A percentile compares a stretch with the other conserved stretches of the same genome.
Evolutionary conservation across 2,329 filamentous ascomycete genomes (phyloP).

Genomic region (Epichloe scottii): DNA sequence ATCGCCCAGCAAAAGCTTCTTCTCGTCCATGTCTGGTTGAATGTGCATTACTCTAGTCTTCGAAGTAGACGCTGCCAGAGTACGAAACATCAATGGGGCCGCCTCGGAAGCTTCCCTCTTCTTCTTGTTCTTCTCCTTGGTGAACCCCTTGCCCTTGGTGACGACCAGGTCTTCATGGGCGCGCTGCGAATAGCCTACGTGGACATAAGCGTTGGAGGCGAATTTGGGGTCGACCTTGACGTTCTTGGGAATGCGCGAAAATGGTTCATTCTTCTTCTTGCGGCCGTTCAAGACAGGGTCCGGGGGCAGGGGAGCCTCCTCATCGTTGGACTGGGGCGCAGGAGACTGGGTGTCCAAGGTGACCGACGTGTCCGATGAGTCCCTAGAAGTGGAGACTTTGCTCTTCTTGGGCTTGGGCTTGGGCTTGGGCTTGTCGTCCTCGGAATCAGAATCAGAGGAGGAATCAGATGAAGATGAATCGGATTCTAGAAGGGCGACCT

Average conservation of each 20-base stretch:
- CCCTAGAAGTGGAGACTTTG: conserved; percentile 11
- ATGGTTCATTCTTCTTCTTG: conserved; percentile 53
- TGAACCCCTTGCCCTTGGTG: conserved; percentile 93
- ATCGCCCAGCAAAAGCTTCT: not conserved
- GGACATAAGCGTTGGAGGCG: conserved; percentile 66
- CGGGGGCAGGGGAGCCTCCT: conserved; percentile 39
- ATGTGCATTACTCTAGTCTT: conserved; percentile 46
- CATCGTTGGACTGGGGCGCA: conserved; percentile 17
- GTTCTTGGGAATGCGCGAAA: conserved; percentile 63
- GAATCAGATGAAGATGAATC: conserved; percentile 18
- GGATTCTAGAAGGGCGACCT: conserved; percentile 12
- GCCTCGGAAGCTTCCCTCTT: conserved; percentile 79
- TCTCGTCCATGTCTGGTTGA: too few relatives aligned
- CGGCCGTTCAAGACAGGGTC: conserved; percentile 26
- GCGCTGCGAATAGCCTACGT: conserved; percentile 78
- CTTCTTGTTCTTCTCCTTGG: conserved; percentile 99
- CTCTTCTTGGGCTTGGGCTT: conserved; percentile 13
- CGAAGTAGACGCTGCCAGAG: conserved; percentile 87
- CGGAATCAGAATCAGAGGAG: conserved; percentile 20
- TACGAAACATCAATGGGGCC: conserved; percentile 73
- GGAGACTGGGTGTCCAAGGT: conserved; percentile 42
- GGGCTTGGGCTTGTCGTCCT: conserved; percentile 15
- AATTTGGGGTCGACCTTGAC: conserved; percentile 56
- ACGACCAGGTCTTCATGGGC: conserved; percentile 82
- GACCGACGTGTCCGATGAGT: conserved; percentile 31